phyloP scores from a whole-genome alignment of 495 filamentous ascomycete species.

The Penicillium flavigenum region DNA sequence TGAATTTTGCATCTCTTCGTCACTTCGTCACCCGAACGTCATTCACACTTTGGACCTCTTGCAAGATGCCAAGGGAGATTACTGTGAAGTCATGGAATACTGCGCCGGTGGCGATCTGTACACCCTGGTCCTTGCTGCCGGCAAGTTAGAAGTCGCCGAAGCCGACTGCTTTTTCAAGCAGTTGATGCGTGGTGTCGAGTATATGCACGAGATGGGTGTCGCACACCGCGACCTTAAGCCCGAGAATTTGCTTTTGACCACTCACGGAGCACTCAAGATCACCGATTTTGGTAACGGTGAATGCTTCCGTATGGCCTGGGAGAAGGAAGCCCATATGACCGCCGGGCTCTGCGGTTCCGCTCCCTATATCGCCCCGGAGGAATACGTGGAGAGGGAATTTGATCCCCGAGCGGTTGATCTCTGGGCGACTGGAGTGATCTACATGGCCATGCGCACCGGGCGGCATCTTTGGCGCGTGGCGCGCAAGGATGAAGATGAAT shows the following conservation, averaged over 20 bases:
- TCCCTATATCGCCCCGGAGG: constrained; percentile 96
- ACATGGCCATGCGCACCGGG: constrained; percentile 99
- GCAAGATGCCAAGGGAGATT: constrained; percentile 94
- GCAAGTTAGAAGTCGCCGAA: constrained; percentile 88
- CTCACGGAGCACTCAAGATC: constrained; percentile 92
- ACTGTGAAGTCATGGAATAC: constrained; percentile 99
- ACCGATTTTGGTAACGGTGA: constrained; percentile 99
- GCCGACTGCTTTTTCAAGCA: constrained; percentile 99
- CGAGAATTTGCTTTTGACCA: constrained; percentile 93
- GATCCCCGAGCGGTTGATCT: constrained; percentile 96
- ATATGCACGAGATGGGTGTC: constrained; percentile 99
- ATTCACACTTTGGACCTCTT: constrained; percentile 97
- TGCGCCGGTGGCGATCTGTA: constrained; percentile 97
- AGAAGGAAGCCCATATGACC: constrained; percentile 97
- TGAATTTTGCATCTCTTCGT: constrained; percentile 98
- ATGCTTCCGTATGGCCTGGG: constrained; percentile 99
- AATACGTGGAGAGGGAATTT: constrained; percentile 93
- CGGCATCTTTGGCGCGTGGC: constrained; percentile 95
- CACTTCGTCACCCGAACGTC: constrained; percentile 93
- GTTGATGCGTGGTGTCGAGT: constrained; percentile 98
- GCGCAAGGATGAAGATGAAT: constrained; percentile 94
- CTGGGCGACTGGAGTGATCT: constrained; percentile 98
- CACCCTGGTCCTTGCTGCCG: constrained; percentile 86
- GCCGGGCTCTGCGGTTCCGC: constrained; percentile 93
- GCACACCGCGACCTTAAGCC: constrained; percentile 97